Percentiles rank a stretch among this genome's conserved stretches.
phyloP scores from a whole-genome alignment of 306 rosid genomes.

The Arachis stenosperma region DNA sequence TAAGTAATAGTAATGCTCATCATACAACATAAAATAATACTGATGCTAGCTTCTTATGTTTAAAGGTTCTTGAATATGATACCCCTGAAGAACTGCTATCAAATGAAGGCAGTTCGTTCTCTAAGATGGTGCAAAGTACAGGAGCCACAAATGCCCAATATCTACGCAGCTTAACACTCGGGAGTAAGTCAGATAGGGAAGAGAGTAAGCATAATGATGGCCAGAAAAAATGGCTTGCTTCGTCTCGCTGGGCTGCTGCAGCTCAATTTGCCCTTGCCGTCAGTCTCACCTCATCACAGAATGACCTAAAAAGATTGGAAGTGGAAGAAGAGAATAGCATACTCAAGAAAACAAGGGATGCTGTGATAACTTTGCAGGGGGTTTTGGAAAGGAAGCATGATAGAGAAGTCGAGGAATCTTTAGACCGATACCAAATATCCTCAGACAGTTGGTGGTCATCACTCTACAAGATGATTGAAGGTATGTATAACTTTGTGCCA shows the following conservation, averaged over 20 bases:
- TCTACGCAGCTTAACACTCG: conserved; percentile 61
- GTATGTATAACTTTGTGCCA: conserved; percentile 45
- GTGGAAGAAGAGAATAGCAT: conserved; percentile 61
- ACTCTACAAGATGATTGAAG: conserved; percentile 87
- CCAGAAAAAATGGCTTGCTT: conserved; percentile 61
- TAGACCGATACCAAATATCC: conserved; percentile 53
- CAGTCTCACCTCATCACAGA: conserved; percentile 67
- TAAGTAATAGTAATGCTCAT: conserved; percentile 7
- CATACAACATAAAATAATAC: neutral
- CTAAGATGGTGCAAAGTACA: conserved; percentile 87
- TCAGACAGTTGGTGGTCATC: conserved; percentile 81
- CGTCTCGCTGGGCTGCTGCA: conserved; percentile 77
- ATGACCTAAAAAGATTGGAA: conserved; percentile 72
- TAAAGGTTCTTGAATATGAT: conserved; percentile 77
- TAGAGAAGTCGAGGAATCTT: conserved; percentile 59
- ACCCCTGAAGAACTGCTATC: conserved; percentile 67
- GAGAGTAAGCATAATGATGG: conserved; percentile 45
- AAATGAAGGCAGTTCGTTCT: conserved; percentile 70
- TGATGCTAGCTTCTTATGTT: conserved; percentile 26
- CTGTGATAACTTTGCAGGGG: conserved; percentile 80
- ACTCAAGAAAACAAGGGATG: conserved; percentile 81
- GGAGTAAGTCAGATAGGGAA: conserved; percentile 47
- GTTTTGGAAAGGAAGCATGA: conserved; percentile 87
- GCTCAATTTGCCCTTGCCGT: conserved; percentile 75
- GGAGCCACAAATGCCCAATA: conserved; percentile 90